Conservation (phyloP, 2,329 filamentous ascomycete genomes). For the Ustilaginoidea virens region DNA sequence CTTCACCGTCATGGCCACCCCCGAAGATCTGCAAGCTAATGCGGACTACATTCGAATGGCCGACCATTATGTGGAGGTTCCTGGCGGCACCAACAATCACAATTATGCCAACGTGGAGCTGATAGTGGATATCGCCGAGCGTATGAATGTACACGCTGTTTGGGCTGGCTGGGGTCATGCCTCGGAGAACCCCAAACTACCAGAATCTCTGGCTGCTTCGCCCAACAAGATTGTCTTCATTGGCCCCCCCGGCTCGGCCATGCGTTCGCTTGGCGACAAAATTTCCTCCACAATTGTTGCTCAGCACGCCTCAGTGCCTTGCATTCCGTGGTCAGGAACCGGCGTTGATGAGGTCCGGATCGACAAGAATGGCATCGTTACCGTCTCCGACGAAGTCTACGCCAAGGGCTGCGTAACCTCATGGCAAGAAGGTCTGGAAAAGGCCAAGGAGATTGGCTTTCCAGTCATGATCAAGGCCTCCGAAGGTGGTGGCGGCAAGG, state of each 20-base stretch:
- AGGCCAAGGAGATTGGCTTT: constrained; percentile 85
- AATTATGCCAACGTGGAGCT: constrained; percentile 99
- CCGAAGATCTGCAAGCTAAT: constrained; percentile 92
- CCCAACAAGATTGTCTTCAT: constrained; percentile 99
- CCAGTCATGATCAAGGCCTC: constrained; percentile 99
- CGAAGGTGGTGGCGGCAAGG: constrained; percentile 96
- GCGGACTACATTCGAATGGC: constrained; percentile 99
- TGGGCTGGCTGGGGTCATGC: constrained; percentile 99
- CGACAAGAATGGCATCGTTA: constrained; percentile 76
- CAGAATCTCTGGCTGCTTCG: constrained; percentile 87
- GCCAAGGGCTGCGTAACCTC: constrained; percentile 80
- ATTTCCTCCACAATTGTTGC: constrained; percentile 99
- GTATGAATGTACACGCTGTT: constrained; percentile 95
- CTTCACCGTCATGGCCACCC: constrained; percentile 99
- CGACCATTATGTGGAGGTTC: constrained; percentile 97
- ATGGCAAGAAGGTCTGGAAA: constrained; percentile 76
- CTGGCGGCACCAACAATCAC: constrained; percentile 98
- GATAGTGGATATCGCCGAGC: constrained; percentile 96
- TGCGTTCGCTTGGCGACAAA: constrained; percentile 98
- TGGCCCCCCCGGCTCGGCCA: constrained; percentile 90
- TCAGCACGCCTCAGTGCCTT: constrained; percentile 89
- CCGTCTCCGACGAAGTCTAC: constrained; percentile 74
- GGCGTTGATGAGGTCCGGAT: constrained; percentile 71
- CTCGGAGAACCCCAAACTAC: constrained; percentile 95
- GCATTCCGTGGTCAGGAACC: constrained; percentile 98